These are phyloP conservation scores for Candida anutae DNA, from an alignment of 1,139 yeast species.

Conservation along the genomic window DNA sequence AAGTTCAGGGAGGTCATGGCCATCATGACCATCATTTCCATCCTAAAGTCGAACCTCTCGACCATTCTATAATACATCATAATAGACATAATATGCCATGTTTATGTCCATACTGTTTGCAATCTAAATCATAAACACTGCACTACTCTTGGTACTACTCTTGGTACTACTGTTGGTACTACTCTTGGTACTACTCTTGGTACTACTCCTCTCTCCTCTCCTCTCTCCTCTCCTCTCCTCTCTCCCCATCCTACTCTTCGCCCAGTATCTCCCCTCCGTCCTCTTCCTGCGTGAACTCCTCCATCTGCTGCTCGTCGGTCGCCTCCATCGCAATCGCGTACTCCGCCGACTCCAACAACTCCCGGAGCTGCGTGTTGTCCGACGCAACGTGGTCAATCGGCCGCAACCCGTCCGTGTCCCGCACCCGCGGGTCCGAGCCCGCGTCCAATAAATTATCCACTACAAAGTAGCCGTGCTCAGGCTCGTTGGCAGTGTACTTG, in stretches of 20 bases:
- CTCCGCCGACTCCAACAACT: slow-evolving; percentile 74
- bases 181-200: neutral
- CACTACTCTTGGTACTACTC: neutral
- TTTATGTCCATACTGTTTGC: too few relatives aligned
- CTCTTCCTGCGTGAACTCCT: slow-evolving; percentile 12
- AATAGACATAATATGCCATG: too few relatives aligned
- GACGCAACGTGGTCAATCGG: slow-evolving; percentile 65
- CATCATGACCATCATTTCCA: too few relatives aligned
- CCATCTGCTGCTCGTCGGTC: slow-evolving; percentile 21
- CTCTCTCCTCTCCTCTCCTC: neutral
- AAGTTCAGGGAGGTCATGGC: too few relatives aligned
- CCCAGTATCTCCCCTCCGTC: slow-evolving; percentile 25
- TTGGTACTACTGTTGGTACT: neutral
- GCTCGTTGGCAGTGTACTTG: slow-evolving; percentile 64
- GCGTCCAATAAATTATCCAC: slow-evolving; percentile 82
- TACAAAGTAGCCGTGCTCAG: slow-evolving; percentile 78
- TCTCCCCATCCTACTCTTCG: slow-evolving; percentile 24
- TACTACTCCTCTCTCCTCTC: neutral
- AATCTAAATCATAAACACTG: too few relatives aligned
- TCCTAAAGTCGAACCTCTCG: too few relatives aligned
- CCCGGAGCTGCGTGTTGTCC: slow-evolving; percentile 45
- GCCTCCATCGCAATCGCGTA: slow-evolving; percentile 47
- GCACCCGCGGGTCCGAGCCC: slow-evolving; percentile 72
- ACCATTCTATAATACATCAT: too few relatives aligned
- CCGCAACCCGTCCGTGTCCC: slow-evolving; percentile 44